phyloP scores from a whole-genome alignment of 805 yeast genomes.

The Lipomyces kockii region DNA sequence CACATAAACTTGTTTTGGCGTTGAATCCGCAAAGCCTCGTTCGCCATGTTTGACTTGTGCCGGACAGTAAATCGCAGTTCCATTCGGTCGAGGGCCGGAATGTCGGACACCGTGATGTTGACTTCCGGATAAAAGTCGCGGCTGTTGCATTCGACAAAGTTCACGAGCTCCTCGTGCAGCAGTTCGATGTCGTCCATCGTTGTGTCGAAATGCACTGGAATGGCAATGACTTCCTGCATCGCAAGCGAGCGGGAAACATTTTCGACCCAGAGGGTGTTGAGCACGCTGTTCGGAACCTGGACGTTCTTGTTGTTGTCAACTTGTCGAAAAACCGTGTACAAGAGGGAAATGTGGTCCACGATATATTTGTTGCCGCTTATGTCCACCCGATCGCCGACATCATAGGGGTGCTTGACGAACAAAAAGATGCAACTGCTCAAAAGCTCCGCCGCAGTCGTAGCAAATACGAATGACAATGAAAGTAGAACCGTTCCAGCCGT shows the following conservation, averaged over 20 bases:
- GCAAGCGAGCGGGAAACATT: conserved; percentile 46
- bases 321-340: conserved; percentile 46
- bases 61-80: conserved; percentile 41
- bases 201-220: conserved; percentile 42
- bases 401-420: conserved; percentile 51
- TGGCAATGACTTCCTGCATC: conserved; percentile 20
- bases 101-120: conserved; percentile 43
- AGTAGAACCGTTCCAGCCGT: conserved; percentile 49
- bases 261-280: conserved; percentile 48
- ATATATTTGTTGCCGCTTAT: conserved; percentile 40
- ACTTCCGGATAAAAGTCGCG: conserved; percentile 47
- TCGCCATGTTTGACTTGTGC: conserved; percentile 44
- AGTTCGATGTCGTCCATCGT: conserved; percentile 44
- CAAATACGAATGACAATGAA: conserved; percentile 48
- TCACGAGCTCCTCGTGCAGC: conserved; percentile 41
- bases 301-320: conserved; percentile 41
- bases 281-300: conserved; percentile 48
- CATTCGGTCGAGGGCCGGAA: conserved; percentile 46
- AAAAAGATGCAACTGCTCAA: conserved; percentile 48
- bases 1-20: conserved; percentile 30
- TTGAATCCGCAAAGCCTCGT: conserved; percentile 36
- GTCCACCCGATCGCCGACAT: conserved; percentile 49
- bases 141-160: conserved; percentile 44
- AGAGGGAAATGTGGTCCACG: conserved; percentile 45
- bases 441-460: conserved; percentile 48